Evolutionary conservation across 495 filamentous ascomycete genomes (phyloP), one percentile per base, ranked within the genome.

Genomic region (Daldinia loculata): DNA sequence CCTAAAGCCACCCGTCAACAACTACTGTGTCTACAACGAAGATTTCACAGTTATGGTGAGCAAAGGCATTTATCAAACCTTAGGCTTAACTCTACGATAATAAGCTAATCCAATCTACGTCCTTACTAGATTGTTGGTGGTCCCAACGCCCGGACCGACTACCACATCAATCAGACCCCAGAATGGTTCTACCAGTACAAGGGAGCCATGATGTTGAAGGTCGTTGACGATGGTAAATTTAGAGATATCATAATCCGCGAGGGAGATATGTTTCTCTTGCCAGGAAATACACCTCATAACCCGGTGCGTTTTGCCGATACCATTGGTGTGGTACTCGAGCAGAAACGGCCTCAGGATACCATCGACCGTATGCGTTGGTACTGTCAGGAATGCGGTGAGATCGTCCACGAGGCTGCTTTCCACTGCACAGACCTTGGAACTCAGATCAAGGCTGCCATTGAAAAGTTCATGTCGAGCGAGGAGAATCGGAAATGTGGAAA

Each of bases 111-210:
- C 24, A 11, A 43, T 24, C 11, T 30, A 48, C 6, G n/a, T 41
- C n/a, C 30, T 24, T 17, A 24, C 15, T 73, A 92, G 93, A 94
- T 99, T 69, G 94, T 99, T 62, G 95, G 95, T 74, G 96, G 95
- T 14, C 95, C 95, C 61, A 99, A 99, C 80, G 93, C 93, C 15
- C 89, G 95, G 68, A 97, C 94, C 56, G 96, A 98, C 85, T 99
- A 97, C 84, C 95, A 98, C 85, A 97, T 99, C 84, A 99, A 99
- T 83, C 83, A 89, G 57, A 99, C 95, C 0, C 89, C 95, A 6
- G 95, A 99, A 76, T 98, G 93, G 88, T 99, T 98, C 87, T 99
- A 96, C 85, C 95, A 98, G 78, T 92, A 97, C 84, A 88, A 89
- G 63, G 95, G 95, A 55, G 88, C 88, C 27, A 97, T 99, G 95